Percentiles rank a stretch among this genome's conserved stretches.
These are phyloP conservation scores for Bigelowiella natans DNA, from an alignment of 78 protist species.

Conservation along the genomic window DNA sequence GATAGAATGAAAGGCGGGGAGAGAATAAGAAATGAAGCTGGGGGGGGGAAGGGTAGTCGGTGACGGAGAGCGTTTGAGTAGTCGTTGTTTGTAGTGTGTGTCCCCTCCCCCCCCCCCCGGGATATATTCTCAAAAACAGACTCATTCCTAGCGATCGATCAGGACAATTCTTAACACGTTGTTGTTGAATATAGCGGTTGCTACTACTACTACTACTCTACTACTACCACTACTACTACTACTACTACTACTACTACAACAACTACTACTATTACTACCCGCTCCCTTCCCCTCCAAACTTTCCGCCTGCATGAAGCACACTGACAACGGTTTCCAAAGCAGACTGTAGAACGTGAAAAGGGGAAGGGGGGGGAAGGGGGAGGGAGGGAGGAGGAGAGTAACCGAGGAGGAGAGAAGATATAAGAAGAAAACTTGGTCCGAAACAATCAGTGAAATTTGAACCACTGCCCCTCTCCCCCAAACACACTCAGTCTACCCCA, in stretches of 20 bases:
- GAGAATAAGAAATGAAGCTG: too few species aligned
- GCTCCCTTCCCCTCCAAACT: background rate
- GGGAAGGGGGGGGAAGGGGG: background rate
- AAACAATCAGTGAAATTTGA: background rate
- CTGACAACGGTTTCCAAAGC: background rate
- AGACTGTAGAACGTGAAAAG: background rate
- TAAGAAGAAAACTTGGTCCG: background rate
- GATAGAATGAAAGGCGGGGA: background rate
- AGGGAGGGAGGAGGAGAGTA: background rate
- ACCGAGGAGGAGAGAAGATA: background rate
- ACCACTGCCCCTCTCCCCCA: background rate
- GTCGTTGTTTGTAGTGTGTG: too few species aligned
- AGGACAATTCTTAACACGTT: too few species aligned
- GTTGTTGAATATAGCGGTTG: too few species aligned
- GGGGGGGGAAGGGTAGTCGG: too few species aligned
- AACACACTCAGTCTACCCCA: background rate
- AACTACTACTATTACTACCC: slow-evolving; percentile 2
- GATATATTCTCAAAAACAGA: too few species aligned
- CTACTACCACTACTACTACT: background rate
- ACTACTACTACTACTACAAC: background rate
- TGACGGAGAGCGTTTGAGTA: too few species aligned
- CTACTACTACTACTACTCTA: background rate
- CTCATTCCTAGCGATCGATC: too few species aligned
- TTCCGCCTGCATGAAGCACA: background rate
- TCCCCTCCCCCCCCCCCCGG: too few species aligned